A percentile compares a stretch with the other conserved stretches of the same genome.
These are phyloP conservation scores for Stephanocyclus meneghinianus DNA, from an alignment of 352 stramenopile species.

Conservation along the genomic window DNA sequence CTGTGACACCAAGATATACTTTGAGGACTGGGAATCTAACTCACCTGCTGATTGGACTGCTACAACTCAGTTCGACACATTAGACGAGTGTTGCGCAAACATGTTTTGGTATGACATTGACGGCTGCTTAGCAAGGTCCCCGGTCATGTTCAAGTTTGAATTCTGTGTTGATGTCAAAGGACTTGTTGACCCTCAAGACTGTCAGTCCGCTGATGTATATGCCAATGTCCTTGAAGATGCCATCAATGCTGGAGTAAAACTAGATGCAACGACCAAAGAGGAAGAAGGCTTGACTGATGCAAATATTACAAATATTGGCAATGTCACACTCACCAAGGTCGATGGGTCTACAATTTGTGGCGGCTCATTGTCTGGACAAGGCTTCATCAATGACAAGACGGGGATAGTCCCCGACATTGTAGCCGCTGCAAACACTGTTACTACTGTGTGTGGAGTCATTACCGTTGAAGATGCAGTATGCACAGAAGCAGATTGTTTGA, in stretches of 20 bases:
- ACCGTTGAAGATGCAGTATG: slow-evolving; percentile 39
- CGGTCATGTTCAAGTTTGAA: slow-evolving; percentile 56
- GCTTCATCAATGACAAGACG: slow-evolving; percentile 48
- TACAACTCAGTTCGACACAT: slow-evolving; percentile 50
- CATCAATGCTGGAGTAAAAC: slow-evolving; percentile 31
- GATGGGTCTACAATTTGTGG: slow-evolving; percentile 39
- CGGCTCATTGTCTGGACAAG: slow-evolving; percentile 29
- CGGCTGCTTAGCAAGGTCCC: slow-evolving; percentile 40
- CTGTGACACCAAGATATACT: slow-evolving; percentile 55
- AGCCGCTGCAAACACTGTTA: slow-evolving; percentile 14
- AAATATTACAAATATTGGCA: slow-evolving; percentile 48
- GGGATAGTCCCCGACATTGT: slow-evolving; percentile 31
- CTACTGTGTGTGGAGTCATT: slow-evolving; percentile 40
- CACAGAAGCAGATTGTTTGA: slow-evolving; percentile 34
- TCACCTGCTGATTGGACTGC: slow-evolving; percentile 34
- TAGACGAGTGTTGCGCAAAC: slow-evolving; percentile 56
- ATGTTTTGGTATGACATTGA: slow-evolving; percentile 54
- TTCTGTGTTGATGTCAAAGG: slow-evolving; percentile 53
- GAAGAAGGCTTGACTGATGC: slow-evolving; percentile 21
- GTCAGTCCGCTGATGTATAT: slow-evolving; percentile 48
- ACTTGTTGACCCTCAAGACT: slow-evolving; percentile 43
- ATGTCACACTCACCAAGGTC: slow-evolving; percentile 34
- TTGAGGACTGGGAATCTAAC: slow-evolving; percentile 56
- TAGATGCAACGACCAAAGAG: background rate
- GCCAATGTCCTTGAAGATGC: slow-evolving; percentile 49